Evolutionary conservation across 164 flowering plant genomes (phyloP), one percentile per base, ranked within the genome.

Genomic region (Nelumbo lutea): DNA sequence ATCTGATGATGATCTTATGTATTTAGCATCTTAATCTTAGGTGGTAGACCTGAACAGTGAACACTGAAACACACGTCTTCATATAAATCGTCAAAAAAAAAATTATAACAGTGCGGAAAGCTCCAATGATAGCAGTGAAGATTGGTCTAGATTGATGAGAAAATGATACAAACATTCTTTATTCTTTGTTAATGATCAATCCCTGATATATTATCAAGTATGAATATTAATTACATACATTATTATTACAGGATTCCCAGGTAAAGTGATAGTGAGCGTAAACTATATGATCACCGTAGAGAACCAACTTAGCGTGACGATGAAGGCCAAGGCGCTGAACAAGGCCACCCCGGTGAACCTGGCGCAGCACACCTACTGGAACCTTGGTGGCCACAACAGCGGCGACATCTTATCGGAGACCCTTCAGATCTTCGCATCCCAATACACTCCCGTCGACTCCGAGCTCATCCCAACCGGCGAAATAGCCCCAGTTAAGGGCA

Each of bases 391-490:
- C 45, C 97, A 91, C n/a, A 64, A 76, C 78, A 84, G 85, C 59
- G 92, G 94, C 8, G 64, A 80, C 68, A 84, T 90, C 61, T 75
- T 90, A 40, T 80, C 87, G 0, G 62, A 89, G 62, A 72, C 65
- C 7, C 45, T 90, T 48, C 87, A 87, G 46, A 77, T 93, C 48
- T 84, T 80, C 2, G 96, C 75, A 0, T 85, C 90, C 39, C 51
- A 73, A 4, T 74, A 80, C 77, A 95, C 97, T 1, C 90, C 90
- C 0, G 84, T 86, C 2, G 90, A 90, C 61, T 42, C 63, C 0
- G 9, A 76, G 1, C 90, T 89, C 46, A 90, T 95, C 67, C 98
- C 98, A 2, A 95, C 96, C 0, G 98, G 98, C 8, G 55, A 87
- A 62, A 64, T 90, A 43, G 46, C 11, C 0, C 40, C 89, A 0